phyloP scores from a whole-genome alignment of 768 basidiomycete species.

The Rhodotorula toruloides region DNA sequence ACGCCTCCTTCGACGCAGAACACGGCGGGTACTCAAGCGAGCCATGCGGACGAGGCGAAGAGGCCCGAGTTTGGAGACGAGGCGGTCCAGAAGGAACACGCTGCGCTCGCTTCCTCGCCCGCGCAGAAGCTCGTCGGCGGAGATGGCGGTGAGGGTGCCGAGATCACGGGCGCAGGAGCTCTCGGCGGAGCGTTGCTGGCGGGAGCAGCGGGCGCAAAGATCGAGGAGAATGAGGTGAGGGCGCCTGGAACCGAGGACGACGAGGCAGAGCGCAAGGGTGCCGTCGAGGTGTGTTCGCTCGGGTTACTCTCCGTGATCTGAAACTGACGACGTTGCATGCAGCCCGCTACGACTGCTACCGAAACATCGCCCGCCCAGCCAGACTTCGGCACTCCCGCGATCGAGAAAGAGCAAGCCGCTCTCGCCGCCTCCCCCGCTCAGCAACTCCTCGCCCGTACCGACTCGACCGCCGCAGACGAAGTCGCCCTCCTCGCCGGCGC shows the following conservation, averaged over 20 bases:
- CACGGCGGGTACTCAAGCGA: not conserved
- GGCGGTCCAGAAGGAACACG: constrained; percentile 7
- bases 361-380: not conserved
- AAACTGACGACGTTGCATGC: not conserved
- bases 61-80: constrained; percentile 1
- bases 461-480: not conserved
- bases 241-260: not conserved
- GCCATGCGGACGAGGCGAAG: not conserved
- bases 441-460: constrained; percentile 23
- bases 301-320: fast-evolving
- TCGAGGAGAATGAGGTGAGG: constrained; percentile 17
- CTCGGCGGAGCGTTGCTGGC: constrained; percentile 14
- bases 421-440: constrained; percentile 30
- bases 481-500: constrained; percentile 9
- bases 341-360: fast-evolving
- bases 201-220: constrained; percentile 19
- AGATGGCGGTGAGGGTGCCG: not conserved
- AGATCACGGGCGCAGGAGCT: constrained; percentile 7
- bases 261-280: not conserved
- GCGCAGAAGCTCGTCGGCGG: constrained; percentile 15
- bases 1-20: not conserved
- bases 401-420: constrained; percentile 25
- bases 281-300: not conserved
- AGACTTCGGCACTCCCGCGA: constrained; percentile 22
- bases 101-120: constrained; percentile 11